Base-by-base conservation (phyloP, 2,329 filamentous ascomycete genomes). In the Monosporascus sp. region DNA sequence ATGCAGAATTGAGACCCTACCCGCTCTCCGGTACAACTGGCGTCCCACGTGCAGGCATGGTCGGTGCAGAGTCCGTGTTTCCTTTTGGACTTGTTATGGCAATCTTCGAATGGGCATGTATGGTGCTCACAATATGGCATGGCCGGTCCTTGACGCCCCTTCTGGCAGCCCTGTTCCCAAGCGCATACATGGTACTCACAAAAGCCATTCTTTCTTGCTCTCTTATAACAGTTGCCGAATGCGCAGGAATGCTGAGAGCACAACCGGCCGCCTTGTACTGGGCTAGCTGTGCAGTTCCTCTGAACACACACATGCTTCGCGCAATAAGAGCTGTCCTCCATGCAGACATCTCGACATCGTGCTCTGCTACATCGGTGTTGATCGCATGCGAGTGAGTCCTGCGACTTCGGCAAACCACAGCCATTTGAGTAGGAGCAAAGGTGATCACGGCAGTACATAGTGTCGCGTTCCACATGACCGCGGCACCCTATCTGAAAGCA, bases 41-140 rank as follows among this genome's bases (percentile, higher is more conserved):
- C 44, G 24, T 51, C 56, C 57, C 57, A 59, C 15, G 47, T 50
- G n/a, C 57, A 59, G 3, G 57, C 57, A 17, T 59, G 57, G 14
- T 49, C 11, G 5, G 53, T 25, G 52, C 57, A 59, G 20, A 58
- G 51, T 2, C 57, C 57, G 11, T 35, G 25, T 4, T 47, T 14
- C 4, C 52, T 55, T 45, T 59, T 59, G 18, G 53, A 56, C 37
- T 37, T 50, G 44, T 56, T 31, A 18, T 31, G 6, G 22, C 57
- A 59, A 11, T 48, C 49, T 11, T 17, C 45, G 24, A 47, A 47
- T 22, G 53, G 53, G 25, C 57, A 59, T 5, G 57, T 59, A 11
- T 59, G 57, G 2, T 37, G n/a, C 0, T 53, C 52, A 48, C 57
- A 59, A n/a, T 59, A 59, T 3, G 49, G 39, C 22, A 56, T 53